Percentiles rank a stretch among this genome's conserved stretches.
Conservation (phyloP, 2,329 filamentous ascomycete species). For the Fusarium redolens region DNA sequence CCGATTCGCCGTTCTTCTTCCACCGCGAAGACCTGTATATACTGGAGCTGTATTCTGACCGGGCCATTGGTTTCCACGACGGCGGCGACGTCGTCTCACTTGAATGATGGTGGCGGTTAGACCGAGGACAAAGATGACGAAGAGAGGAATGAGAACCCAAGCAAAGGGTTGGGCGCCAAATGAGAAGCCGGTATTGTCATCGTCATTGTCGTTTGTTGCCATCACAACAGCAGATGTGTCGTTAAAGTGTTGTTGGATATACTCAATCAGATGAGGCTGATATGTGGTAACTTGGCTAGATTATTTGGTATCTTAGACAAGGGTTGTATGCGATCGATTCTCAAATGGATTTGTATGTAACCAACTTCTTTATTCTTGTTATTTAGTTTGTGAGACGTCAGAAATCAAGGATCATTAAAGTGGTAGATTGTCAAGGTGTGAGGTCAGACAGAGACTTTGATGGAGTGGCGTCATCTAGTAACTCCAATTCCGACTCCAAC, state of each 20-base stretch:
- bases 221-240: slow-evolving; percentile 1
- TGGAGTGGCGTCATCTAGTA: slow-evolving; percentile 28
- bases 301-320: background rate
- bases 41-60: slow-evolving; percentile 10
- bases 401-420: background rate
- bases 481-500: background rate
- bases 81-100: slow-evolving; percentile 54
- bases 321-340: background rate
- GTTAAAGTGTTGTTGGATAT: background rate
- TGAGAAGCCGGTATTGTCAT: slow-evolving; percentile 24
- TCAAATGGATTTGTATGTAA: background rate
- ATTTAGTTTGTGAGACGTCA: background rate
- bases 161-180: slow-evolving; percentile 64
- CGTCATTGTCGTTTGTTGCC: slow-evolving; percentile 16
- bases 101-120: slow-evolving; percentile 56
- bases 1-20: slow-evolving; percentile 18
- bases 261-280: background rate
- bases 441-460: slow-evolving; percentile 34
- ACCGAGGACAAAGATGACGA: slow-evolving; percentile 56
- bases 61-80: slow-evolving; percentile 28
- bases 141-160: slow-evolving; percentile 65
- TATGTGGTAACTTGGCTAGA: background rate
- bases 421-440: background rate
- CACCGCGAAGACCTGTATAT: slow-evolving; percentile 40
- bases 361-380: background rate